These are phyloP conservation scores for Silybum marianum DNA, from an alignment of 129 eudicot genomes.

Conservation along the genomic window DNA sequence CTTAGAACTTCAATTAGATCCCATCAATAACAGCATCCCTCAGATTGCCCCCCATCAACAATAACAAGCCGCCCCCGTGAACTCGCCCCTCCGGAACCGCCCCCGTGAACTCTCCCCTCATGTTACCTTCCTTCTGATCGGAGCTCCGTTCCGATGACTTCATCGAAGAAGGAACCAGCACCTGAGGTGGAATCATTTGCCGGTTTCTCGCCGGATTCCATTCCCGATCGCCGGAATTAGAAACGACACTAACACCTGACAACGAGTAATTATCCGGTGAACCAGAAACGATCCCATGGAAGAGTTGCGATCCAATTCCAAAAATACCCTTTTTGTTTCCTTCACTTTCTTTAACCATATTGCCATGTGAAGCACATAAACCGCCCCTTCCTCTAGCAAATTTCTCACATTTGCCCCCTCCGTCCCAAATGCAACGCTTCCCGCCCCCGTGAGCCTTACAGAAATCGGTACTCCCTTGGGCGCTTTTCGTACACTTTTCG, in stretches of 20 bases:
- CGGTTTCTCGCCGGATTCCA: constrained; percentile 49
- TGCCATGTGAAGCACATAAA: constrained; percentile 69
- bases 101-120: not conserved
- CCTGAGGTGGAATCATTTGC: constrained; percentile 79
- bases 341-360: constrained; percentile 45
- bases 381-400: constrained; percentile 81
- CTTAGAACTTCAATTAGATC: constrained; percentile 21
- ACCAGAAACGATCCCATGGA: constrained; percentile 55
- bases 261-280: constrained; percentile 54
- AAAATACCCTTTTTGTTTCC: constrained; percentile 28
- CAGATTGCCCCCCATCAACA: constrained; percentile 52
- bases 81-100: constrained; percentile 68
- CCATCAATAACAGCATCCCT: constrained; percentile 44
- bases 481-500: constrained; percentile 67
- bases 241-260: constrained; percentile 47
- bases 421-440: constrained; percentile 75
- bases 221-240: constrained; percentile 41
- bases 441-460: constrained; percentile 95
- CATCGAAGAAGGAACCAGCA: constrained; percentile 85
- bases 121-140: constrained; percentile 15
- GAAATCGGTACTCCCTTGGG: constrained; percentile 90
- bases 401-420: constrained; percentile 71
- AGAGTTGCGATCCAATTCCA: constrained; percentile 65
- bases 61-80: constrained; percentile 70
- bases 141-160: constrained; percentile 47